Evolutionary conservation across 345 rosid species (phyloP), one percentile per base, ranked within the genome.

Genomic region (Moricandia arvensis): DNA sequence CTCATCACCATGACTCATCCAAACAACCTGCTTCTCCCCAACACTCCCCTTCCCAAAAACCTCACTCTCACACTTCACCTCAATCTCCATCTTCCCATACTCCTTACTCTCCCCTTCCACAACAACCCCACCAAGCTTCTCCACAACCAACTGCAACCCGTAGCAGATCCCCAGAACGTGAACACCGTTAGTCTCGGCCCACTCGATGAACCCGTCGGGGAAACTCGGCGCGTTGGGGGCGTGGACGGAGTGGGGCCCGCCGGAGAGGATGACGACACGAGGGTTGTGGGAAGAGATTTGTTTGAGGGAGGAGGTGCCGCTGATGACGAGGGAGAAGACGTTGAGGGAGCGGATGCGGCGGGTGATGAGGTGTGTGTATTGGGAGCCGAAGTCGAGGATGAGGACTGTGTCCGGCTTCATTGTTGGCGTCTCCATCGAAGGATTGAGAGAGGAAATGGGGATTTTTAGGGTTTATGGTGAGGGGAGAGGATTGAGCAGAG

Each of bases 1-100:
- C 86, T 95, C 99, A 63, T 90, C 99, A 0, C 98, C 99, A 71
- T 92, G 99, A 49, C 99, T 95, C 99, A 92, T 95, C 99, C 98
- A 95, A 58, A 89, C 99, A 10, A 84, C 85, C 82, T 92, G 93
- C 75, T 59, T 83, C 34, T 95, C 89, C 63, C 93, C 97, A 71
- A 66, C 88, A 37, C 59, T 77, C 75, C 82, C 88, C 9, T 79
- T 71, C 70, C 99, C 96, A 62, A 80, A 92, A 69, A 95, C 67
- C 61, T 92, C 96, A 2, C 54, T 58, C 64, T 58, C 81, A 17
- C 76, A 71, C 58, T 73, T 84, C 29, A 92, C 99, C 71, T 29
- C 85, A 82, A 92, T 88, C 86, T 92, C 97, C 99, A 91, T 95
- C 82, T 88, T 85, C 81, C 99, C 99, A 60, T 95, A 95, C 82